Conservation (phyloP, 805 yeast species). For the Lipomyces anomalus region DNA sequence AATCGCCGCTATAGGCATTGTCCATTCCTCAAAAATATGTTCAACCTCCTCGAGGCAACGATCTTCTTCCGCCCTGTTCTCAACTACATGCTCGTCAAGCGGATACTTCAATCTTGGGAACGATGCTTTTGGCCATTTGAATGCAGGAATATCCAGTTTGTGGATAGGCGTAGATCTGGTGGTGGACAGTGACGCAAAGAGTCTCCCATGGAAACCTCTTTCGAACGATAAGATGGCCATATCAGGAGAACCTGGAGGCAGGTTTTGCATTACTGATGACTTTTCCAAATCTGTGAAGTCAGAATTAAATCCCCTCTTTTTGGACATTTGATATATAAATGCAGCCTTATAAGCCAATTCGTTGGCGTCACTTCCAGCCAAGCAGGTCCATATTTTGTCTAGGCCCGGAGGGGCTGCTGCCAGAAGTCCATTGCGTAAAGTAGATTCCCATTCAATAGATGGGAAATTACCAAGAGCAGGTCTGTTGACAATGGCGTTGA, state of each 20-base stretch:
- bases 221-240: slow-evolving; percentile 80
- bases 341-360: slow-evolving; percentile 88
- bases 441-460: slow-evolving; percentile 49
- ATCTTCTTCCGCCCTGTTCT: slow-evolving; percentile 70
- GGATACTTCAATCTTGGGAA: slow-evolving; percentile 86
- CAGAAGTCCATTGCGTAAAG: slow-evolving; percentile 52
- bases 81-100: slow-evolving; percentile 56
- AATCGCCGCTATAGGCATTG: slow-evolving; percentile 74
- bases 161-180: slow-evolving; percentile 94
- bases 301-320: slow-evolving; percentile 51
- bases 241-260: slow-evolving; percentile 73
- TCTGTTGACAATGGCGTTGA: slow-evolving; percentile 69
- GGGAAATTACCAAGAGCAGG: slow-evolving; percentile 85
- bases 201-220: slow-evolving; percentile 90
- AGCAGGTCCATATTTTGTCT: slow-evolving; percentile 68
- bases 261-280: slow-evolving; percentile 67
- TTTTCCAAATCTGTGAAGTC: slow-evolving; percentile 66
- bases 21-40: slow-evolving; percentile 59
- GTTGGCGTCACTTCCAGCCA: slow-evolving; percentile 84
- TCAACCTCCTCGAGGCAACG: slow-evolving; percentile 77
- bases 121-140: slow-evolving; percentile 95
- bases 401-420: slow-evolving; percentile 76
- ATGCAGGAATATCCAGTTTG: slow-evolving; percentile 80
- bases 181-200: slow-evolving; percentile 84
- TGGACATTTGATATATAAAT: slow-evolving; percentile 68